These are phyloP conservation scores for Phytophthora europaea DNA, from an alignment of 352 stramenopile species.

Conservation along the genomic window DNA sequence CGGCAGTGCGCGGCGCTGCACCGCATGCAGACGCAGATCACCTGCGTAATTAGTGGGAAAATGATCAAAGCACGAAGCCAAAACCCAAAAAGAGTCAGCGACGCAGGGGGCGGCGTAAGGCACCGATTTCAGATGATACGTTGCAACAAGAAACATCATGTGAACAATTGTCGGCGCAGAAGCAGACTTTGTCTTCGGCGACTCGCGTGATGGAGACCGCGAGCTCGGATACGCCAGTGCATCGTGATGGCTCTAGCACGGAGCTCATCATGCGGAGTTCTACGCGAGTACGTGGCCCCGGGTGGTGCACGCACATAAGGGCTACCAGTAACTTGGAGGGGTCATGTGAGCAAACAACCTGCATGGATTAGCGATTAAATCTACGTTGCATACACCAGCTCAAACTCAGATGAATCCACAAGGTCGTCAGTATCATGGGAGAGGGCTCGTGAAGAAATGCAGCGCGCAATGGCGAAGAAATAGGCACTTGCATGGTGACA, in stretches of 20 bases:
- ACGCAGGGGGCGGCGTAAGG: constrained; percentile 11
- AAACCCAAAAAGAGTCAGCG: neutral
- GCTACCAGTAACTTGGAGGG: constrained; percentile 12
- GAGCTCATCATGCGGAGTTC: constrained; percentile 3
- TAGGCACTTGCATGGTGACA: neutral
- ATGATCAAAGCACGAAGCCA: neutral
- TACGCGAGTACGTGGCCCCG: constrained; percentile 6
- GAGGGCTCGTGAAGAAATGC: constrained; percentile 8
- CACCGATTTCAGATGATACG: neutral
- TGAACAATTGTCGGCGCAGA: neutral
- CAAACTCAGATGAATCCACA: neutral
- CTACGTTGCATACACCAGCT: constrained; percentile 4
- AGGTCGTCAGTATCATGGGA: neutral
- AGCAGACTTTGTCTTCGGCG: constrained; percentile 1
- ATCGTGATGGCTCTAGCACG: neutral
- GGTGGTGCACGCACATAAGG: neutral
- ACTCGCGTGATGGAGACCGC: constrained; percentile 1
- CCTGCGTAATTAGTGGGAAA: neutral
- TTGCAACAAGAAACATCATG: neutral
- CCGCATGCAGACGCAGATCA: neutral
- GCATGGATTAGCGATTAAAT: constrained; percentile 13
- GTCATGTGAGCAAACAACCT: constrained; percentile 2
- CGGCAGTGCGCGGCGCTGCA: neutral
- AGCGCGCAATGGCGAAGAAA: constrained; percentile 4
- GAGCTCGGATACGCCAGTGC: neutral